Conservation (phyloP, 108 stramenopile species). For the Parietichytrium sp. region DNA sequence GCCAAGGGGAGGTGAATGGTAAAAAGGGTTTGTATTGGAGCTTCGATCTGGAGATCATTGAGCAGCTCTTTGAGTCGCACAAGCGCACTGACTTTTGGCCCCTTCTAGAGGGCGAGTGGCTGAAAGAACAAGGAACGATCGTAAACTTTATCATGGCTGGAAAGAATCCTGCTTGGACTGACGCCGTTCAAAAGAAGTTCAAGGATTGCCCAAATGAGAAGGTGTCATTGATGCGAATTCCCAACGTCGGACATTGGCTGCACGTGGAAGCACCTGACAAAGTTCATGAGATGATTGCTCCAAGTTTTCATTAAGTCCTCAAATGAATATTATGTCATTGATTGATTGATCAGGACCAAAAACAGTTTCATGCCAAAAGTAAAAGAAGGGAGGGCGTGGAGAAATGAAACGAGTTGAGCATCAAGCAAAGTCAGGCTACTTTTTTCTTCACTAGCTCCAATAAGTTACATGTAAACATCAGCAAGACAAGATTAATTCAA, state of each 20-base stretch:
- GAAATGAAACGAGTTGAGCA: no score
- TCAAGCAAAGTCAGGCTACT: no score
- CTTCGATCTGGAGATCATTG: background rate
- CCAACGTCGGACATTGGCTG: slow-evolving; percentile 27
- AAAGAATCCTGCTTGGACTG: background rate
- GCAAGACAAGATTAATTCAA: no score
- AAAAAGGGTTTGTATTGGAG: background rate
- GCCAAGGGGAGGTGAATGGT: background rate
- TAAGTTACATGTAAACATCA: no score
- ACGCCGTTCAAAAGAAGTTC: background rate
- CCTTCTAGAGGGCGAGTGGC: slow-evolving; percentile 1
- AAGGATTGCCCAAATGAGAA: slow-evolving; percentile 13
- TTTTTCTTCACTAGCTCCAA: no score
- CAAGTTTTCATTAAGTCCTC: background rate
- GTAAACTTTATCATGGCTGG: slow-evolving; percentile 5
- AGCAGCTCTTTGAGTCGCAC: slow-evolving; percentile 33
- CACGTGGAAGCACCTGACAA: background rate
- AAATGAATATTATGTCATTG: no score
- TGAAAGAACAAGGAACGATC: background rate
- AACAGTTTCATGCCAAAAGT: no score
- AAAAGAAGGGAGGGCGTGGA: no score
- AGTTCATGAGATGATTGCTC: background rate
- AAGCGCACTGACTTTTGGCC: slow-evolving; percentile 36
- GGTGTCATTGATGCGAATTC: background rate
- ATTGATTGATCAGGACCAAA: no score